phyloP scores from a whole-genome alignment of 129 eudicot species.

The Oenanthe sinensis region DNA sequence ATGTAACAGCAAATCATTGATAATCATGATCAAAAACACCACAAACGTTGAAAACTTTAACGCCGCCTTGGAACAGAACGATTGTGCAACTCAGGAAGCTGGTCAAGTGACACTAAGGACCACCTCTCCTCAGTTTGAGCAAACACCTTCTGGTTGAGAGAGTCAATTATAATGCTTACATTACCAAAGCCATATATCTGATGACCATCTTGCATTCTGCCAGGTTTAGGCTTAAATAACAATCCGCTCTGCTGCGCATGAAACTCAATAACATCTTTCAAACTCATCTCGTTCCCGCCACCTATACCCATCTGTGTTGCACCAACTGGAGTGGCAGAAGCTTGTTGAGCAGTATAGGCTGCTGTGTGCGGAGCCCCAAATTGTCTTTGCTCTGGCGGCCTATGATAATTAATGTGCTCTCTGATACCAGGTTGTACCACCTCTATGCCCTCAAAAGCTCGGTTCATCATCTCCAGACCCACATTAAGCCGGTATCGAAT shows the following conservation, averaged over 20 bases:
- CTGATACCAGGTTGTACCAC: conserved; percentile 59
- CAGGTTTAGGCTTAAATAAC: conserved; percentile 69
- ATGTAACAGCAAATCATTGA: not conserved
- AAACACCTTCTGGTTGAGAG: conserved; percentile 59
- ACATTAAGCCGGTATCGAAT: conserved; percentile 39
- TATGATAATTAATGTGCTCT: conserved; percentile 44
- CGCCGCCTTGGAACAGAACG: conserved; percentile 36
- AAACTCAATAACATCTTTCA: conserved; percentile 64
- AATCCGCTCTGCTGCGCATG: conserved; percentile 63
- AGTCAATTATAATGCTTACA: conserved; percentile 54
- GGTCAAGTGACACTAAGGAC: conserved; percentile 69
- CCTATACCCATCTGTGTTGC: conserved; percentile 19
- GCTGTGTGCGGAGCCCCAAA: conserved; percentile 56
- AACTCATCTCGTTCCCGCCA: conserved; percentile 58
- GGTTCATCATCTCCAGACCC: conserved; percentile 79
- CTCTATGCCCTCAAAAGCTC: conserved; percentile 70
- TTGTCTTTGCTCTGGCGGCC: conserved; percentile 57
- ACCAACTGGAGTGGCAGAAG: conserved; percentile 8
- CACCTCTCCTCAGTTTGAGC: conserved; percentile 61
- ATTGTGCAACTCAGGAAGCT: conserved; percentile 56
- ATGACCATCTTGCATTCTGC: conserved; percentile 63
- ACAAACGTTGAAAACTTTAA: conserved; percentile 1
- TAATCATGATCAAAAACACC: not conserved
- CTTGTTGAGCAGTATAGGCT: conserved; percentile 37
- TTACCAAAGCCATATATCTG: conserved; percentile 80